Evolutionary conservation across 441 rosid genomes (phyloP), one percentile per base, ranked within the genome.

Genomic region (Pelargonium fulgidum): DNA sequence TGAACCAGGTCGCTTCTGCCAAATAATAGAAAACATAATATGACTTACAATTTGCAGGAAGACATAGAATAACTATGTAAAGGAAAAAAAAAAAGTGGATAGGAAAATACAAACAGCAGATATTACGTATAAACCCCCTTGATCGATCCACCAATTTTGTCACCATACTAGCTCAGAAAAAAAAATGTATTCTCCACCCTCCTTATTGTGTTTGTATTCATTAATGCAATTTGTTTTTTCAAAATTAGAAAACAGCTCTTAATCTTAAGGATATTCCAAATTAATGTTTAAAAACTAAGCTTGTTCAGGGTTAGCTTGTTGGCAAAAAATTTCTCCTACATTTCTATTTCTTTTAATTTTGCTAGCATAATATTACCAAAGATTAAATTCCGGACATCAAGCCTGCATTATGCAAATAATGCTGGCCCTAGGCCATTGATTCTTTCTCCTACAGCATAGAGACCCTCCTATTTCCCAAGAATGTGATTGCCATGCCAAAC

Each of bases 1-100:
- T 71, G 96, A 90, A 72, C 92, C 92, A 71, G 96, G 99, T 24
- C 50, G 81, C 82, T 91, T 89, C 99, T 89, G 92, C 80, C 68
- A 69, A 39, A 69, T 74, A 3, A 24, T 13, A 12, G 29, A 45
- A 54, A 14, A 52, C 22, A 42, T 0, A 33, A 33, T 33, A 33
- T 7, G 7, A 33, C 39, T 33, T 33, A 33, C 39, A 13, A 52
- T 16, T 33, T 1, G 14, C 4, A 16, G 72, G 61, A 64, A 70
- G 69, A 67, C 26, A 59, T 22, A 9, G 26, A 58, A 7, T 17
- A 39, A 2, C 8, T 58, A 54, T 54, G 61, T 1, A 54, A 54
- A 7, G 20, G 14, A 17, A 54, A 52, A 13, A 52, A 52, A 54
- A 54, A 16, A 50, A 50, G 17, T 17, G n/a, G 61, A 54, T 16